These are phyloP conservation scores for Paramyrothecium roridum DNA, from an alignment of 2,329 filamentous ascomycete species.

Conservation along the genomic window DNA sequence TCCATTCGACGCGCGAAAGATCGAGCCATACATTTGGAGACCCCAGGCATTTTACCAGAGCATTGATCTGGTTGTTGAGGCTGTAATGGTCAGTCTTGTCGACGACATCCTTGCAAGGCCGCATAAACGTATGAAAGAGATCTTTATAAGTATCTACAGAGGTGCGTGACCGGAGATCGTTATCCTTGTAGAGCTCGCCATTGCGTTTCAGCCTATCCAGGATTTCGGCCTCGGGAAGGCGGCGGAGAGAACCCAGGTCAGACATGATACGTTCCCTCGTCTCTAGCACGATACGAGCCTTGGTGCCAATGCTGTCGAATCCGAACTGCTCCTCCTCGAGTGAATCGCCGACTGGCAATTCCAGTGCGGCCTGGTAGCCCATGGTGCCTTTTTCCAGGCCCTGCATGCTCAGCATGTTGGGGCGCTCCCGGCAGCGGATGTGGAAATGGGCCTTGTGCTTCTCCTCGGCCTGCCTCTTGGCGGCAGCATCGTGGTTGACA, in stretches of 20 bases:
- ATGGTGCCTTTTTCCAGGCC: conserved; percentile 69
- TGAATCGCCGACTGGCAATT: conserved; percentile 62
- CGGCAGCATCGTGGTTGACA: conserved; percentile 41
- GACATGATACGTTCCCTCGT: conserved; percentile 56
- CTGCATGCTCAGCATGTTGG: conserved; percentile 71
- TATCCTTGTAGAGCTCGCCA: conserved; percentile 51
- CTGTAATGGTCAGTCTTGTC: conserved; percentile 59
- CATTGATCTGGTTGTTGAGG: conserved; percentile 67
- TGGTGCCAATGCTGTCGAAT: conserved; percentile 52
- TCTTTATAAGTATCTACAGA: conserved; percentile 60
- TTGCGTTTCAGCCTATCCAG: conserved; percentile 58
- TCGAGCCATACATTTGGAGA: conserved; percentile 70
- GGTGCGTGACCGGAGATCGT: conserved; percentile 47
- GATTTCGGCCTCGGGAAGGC: conserved; percentile 54
- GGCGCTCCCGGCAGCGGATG: conserved; percentile 57
- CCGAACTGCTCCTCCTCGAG: conserved; percentile 61
- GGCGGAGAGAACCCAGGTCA: conserved; percentile 49
- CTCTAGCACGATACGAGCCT: conserved; percentile 53
- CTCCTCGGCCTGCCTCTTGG: conserved; percentile 37
- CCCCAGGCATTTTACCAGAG: conserved; percentile 62
- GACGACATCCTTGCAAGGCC: conserved; percentile 52
- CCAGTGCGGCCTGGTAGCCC: conserved; percentile 66
- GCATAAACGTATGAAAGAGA: conserved; percentile 57
- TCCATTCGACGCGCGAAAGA: conserved; percentile 72
- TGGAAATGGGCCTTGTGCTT: conserved; percentile 55